Evolutionary conservation across 1,139 yeast species (phyloP).

Genomic region (Nadsonia starkeyi-henricii): DNA sequence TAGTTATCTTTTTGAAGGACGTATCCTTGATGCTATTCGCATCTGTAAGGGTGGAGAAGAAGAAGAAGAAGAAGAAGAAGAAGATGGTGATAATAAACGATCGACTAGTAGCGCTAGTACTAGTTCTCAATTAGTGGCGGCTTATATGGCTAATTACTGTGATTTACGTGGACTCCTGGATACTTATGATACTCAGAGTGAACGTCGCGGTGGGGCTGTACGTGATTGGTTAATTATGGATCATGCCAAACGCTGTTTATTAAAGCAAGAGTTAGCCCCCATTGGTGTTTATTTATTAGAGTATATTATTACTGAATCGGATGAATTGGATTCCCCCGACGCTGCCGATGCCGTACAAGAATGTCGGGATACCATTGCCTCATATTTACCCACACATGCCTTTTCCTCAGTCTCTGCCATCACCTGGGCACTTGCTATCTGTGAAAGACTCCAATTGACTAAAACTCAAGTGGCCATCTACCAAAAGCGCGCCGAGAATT

Average conservation of each 20-base stretch:
- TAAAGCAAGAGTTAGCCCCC: slow-evolving; percentile 9
- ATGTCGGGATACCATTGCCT: slow-evolving; percentile 33
- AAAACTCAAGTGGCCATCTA: slow-evolving; percentile 11
- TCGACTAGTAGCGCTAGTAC: no score
- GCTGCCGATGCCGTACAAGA: background rate
- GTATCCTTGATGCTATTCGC: slow-evolving; percentile 39
- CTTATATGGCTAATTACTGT: slow-evolving; percentile 48
- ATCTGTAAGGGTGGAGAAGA: no score
- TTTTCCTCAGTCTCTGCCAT: slow-evolving; percentile 51
- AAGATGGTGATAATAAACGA: no score
- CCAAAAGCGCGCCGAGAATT: slow-evolving; percentile 14
- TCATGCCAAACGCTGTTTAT: slow-evolving; percentile 16
- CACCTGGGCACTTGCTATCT: slow-evolving; percentile 61
- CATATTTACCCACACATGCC: slow-evolving; percentile 46
- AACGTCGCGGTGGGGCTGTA: slow-evolving; percentile 7
- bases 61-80: slow-evolving; percentile 44
- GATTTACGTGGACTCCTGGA: slow-evolving; percentile 46
- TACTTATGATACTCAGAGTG: slow-evolving; percentile 23
- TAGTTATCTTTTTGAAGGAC: slow-evolving; percentile 42
- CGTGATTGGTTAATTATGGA: slow-evolving; percentile 16
- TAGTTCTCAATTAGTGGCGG: slow-evolving; percentile 36
- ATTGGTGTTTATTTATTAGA: slow-evolving; percentile 15
- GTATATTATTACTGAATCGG: slow-evolving; percentile 12
- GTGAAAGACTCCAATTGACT: slow-evolving; percentile 29
- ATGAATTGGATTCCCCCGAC: slow-evolving; percentile 18